Conservation (phyloP, 2,329 filamentous ascomycete species). For the Orbilia brochopaga region DNA sequence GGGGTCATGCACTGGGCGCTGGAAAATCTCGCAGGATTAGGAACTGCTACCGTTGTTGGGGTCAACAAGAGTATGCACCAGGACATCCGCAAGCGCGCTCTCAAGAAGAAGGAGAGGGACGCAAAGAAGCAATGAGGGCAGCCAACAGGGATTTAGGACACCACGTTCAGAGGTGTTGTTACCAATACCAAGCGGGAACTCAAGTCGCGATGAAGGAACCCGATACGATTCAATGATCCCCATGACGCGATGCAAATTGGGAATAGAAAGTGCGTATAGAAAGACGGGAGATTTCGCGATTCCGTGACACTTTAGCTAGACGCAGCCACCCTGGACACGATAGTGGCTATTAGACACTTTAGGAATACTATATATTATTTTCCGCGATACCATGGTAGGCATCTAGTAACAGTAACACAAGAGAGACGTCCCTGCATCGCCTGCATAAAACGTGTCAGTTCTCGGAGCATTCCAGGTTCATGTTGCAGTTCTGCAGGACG, state of each 20-base stretch:
- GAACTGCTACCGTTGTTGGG: constrained; percentile 65
- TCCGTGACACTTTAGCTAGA: no score
- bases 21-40: constrained; percentile 66
- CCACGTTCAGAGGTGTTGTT: not conserved
- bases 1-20: constrained; percentile 85
- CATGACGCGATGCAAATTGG: no score
- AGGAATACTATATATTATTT: not conserved
- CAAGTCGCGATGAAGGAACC: no score
- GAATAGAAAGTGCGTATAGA: no score
- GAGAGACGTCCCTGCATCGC: not conserved
- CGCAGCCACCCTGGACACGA: no score
- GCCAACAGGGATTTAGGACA: not conserved
- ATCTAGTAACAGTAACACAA: not conserved
- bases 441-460: not conserved
- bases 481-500: not conserved
- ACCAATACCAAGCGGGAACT: no score
- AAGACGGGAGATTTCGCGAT: no score
- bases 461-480: not conserved
- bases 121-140: constrained; percentile 67
- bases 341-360: not conserved
- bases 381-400: not conserved
- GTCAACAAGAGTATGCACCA: constrained; percentile 76
- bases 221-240: no score
- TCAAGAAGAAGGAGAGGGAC: constrained; percentile 83
- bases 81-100: constrained; percentile 78